Evolutionary conservation across 768 basidiomycete species (phyloP).

Genomic region (Podaxis rugospora): DNA sequence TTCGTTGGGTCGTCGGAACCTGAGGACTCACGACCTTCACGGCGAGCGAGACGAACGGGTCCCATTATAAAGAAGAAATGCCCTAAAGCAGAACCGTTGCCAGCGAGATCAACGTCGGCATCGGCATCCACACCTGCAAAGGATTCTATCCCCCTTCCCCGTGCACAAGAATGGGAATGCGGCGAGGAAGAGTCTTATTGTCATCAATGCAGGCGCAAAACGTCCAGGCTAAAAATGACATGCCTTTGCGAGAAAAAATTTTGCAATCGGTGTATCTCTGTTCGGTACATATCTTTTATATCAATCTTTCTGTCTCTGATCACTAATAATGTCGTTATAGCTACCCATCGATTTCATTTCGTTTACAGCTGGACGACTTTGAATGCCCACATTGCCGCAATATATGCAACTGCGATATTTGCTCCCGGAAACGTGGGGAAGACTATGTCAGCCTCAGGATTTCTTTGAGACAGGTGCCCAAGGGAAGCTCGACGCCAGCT

Average conservation of each 20-base stretch:
- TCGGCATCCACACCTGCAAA: neutral
- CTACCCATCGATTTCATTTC: conserved; percentile 1
- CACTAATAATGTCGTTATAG: neutral
- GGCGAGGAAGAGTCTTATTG: neutral
- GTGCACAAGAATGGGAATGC: neutral
- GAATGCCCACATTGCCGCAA: conserved; percentile 8
- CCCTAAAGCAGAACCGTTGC: neutral
- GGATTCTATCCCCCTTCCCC: neutral
- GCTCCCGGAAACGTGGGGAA: conserved; percentile 10
- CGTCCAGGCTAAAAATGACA: conserved; percentile 6
- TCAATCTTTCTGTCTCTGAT: neutral
- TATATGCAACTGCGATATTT: conserved; percentile 8
- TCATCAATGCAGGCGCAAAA: conserved; percentile 8
- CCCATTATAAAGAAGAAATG: neutral
- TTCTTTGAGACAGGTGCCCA: neutral
- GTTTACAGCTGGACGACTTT: neutral
- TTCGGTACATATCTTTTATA: neutral
- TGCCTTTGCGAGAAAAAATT: conserved; percentile 8
- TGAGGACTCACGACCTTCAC: neutral
- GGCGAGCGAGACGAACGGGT: neutral
- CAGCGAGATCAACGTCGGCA: neutral
- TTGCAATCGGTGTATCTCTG: conserved; percentile 9
- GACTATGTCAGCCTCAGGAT: conserved; percentile 3
- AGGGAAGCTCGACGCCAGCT: neutral
- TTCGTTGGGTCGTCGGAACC: neutral